phyloP scores from a whole-genome alignment of 1,284 basidiomycete species.

The Cryptococcus sp. region DNA sequence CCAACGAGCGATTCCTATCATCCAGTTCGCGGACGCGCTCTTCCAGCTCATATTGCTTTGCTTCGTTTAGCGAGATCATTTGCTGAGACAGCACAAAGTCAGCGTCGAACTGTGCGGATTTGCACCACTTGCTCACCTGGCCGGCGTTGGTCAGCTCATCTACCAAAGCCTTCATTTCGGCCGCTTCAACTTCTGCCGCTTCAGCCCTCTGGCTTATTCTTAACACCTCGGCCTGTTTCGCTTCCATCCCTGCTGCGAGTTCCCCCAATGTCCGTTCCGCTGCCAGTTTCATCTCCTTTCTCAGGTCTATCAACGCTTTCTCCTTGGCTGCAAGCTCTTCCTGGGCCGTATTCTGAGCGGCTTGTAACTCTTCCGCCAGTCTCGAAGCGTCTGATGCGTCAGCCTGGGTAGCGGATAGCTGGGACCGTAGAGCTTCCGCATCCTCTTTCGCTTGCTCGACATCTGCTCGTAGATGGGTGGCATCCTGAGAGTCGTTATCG shows the following conservation, averaged over 20 bases:
- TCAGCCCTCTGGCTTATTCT: constrained; percentile 43
- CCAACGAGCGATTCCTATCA: constrained; percentile 39
- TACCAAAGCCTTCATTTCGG: constrained; percentile 43
- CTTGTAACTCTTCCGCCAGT: constrained; percentile 40
- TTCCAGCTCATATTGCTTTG: constrained; percentile 75
- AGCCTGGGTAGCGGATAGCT: constrained; percentile 41
- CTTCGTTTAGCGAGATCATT: constrained; percentile 88
- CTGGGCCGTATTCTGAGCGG: constrained; percentile 31
- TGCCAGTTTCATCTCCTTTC: constrained; percentile 45
- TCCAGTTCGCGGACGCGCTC: constrained; percentile 67
- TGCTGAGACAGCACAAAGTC: constrained; percentile 59
- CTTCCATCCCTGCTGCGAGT: constrained; percentile 53
- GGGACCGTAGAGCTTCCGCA: constrained; percentile 33
- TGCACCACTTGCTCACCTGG: constrained; percentile 33
- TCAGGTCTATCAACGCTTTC: constrained; percentile 41
- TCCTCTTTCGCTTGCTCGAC: constrained; percentile 32
- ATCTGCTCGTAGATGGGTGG: constrained; percentile 42
- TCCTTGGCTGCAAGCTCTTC: constrained; percentile 36
- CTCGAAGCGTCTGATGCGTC: constrained; percentile 43
- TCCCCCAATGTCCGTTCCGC: constrained; percentile 44
- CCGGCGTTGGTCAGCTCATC: constrained; percentile 50
- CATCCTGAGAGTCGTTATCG: constrained; percentile 12
- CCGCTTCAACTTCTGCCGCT: constrained; percentile 37
- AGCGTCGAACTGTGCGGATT: not conserved
- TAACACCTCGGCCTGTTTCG: constrained; percentile 49